These are phyloP conservation scores for Balakata baccata DNA, from an alignment of 345 rosid genomes.

Conservation along the genomic window DNA sequence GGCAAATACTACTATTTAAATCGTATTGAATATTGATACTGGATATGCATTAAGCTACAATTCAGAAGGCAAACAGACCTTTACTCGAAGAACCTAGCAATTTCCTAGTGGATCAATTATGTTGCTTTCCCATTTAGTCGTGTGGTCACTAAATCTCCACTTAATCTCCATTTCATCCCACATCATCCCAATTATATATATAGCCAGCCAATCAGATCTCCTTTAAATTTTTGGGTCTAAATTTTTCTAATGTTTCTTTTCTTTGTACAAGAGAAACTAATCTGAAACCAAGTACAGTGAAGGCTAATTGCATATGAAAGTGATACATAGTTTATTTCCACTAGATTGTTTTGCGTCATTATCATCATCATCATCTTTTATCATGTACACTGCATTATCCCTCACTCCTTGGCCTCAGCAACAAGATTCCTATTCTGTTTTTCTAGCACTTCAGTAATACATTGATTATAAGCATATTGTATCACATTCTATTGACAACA, in stretches of 20 bases:
- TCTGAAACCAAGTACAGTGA: neutral
- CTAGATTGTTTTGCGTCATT: constrained; percentile 18
- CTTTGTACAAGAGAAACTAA: too few relatives aligned
- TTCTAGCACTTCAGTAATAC: neutral
- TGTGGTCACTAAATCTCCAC: neutral
- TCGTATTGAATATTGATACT: too few relatives aligned
- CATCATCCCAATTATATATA: too few relatives aligned
- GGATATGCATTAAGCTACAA: too few relatives aligned
- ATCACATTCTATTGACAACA: neutral
- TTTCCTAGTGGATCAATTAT: neutral
- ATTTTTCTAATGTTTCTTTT: too few relatives aligned
- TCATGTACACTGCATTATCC: constrained; percentile 7
- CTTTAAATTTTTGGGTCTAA: neutral
- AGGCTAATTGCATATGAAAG: constrained; percentile 12
- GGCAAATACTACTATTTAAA: too few relatives aligned
- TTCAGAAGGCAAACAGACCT: neutral
- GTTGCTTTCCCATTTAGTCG: too few relatives aligned
- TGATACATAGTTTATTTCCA: constrained; percentile 3
- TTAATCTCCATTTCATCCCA: neutral
- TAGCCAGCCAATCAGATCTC: constrained; percentile 12
- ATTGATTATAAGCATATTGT: constrained; percentile 11
- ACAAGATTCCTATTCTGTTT: constrained; percentile 12
- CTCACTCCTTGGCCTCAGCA: constrained; percentile 11
- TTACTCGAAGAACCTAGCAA: neutral
- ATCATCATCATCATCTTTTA: neutral